Conservation (phyloP, 371 early-diverging fungal species). For the Apophysomyces variabilis region DNA sequence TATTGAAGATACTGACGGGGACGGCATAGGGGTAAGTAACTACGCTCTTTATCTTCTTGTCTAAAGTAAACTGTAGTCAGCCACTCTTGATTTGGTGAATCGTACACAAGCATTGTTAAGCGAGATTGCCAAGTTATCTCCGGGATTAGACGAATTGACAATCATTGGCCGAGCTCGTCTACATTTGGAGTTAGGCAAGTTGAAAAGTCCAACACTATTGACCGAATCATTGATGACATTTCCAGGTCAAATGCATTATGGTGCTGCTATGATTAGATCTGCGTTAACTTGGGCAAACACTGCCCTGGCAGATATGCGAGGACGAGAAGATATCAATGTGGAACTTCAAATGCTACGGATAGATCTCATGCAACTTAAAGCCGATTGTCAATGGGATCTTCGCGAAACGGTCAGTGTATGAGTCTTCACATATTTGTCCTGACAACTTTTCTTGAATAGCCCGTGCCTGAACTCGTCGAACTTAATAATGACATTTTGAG, state of each 20-base stretch:
- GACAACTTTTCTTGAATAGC: slow-evolving; percentile 3
- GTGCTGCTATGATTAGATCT: slow-evolving; percentile 12
- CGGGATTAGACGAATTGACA: neutral
- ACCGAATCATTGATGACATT: neutral
- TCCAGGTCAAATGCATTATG: slow-evolving; percentile 14
- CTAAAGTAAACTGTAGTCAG: neutral
- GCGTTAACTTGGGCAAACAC: slow-evolving; percentile 17
- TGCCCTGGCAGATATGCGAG: slow-evolving; percentile 15
- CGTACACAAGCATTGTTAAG: neutral
- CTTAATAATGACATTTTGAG: slow-evolving; percentile 21
- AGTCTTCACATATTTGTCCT: neutral
- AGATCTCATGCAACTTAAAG: slow-evolving; percentile 22
- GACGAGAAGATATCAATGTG: slow-evolving; percentile 3
- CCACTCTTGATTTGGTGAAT: neutral
- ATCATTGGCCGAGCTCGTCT: neutral
- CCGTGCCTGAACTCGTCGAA: slow-evolving; percentile 6
- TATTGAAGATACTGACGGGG: neutral
- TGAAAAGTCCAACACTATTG: neutral
- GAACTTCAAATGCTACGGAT: slow-evolving; percentile 14
- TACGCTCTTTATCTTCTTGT: neutral
- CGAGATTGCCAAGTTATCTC: neutral
- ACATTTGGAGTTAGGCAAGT: neutral
- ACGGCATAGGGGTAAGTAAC: neutral
- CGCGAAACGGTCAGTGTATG: slow-evolving; percentile 19
- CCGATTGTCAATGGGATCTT: slow-evolving; percentile 23